Percentiles rank a stretch among this genome's conserved stretches.
Conservation (phyloP, 768 basidiomycete species). For the Trametes gibbosa region DNA sequence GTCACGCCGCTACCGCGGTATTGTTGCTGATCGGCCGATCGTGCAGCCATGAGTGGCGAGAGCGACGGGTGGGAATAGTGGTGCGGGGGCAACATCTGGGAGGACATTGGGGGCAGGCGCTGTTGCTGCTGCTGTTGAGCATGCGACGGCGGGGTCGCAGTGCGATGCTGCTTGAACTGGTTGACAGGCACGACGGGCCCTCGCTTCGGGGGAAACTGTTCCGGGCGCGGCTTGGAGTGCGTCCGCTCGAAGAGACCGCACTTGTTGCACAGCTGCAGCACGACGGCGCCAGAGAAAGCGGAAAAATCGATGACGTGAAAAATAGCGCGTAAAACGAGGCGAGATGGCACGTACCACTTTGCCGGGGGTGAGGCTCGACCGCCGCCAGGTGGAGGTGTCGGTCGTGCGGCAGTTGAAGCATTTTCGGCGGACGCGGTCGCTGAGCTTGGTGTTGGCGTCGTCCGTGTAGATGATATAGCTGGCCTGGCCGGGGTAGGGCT, state of each 20-base stretch:
- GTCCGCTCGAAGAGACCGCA: conserved; percentile 81
- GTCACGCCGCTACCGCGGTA: conserved; percentile 39
- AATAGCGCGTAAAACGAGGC: neutral
- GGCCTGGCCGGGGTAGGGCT: conserved; percentile 39
- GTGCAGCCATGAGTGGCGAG: conserved; percentile 39
- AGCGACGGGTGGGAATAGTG: conserved; percentile 53
- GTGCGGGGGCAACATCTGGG: conserved; percentile 42
- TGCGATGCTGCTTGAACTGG: conserved; percentile 40
- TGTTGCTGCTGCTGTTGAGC: conserved; percentile 33
- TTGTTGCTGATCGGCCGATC: conserved; percentile 11
- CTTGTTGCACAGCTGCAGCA: conserved; percentile 50
- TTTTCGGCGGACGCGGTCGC: conserved; percentile 69
- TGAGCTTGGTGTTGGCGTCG: conserved; percentile 78
- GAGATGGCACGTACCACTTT: conserved; percentile 54
- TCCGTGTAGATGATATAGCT: conserved; percentile 57
- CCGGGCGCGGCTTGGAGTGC: conserved; percentile 73
- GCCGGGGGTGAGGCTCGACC: conserved; percentile 74
- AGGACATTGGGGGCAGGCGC: conserved; percentile 40
- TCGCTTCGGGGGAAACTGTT: conserved; percentile 79
- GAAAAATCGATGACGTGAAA: neutral
- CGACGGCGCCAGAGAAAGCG: neutral
- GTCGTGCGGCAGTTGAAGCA: conserved; percentile 88
- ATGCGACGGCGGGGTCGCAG: conserved; percentile 42
- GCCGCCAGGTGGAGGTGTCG: conserved; percentile 79
- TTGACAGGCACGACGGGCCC: conserved; percentile 59